Percentiles rank a stretch among this genome's conserved stretches.
These are phyloP conservation scores for Caulochytrium protostelioides DNA, from an alignment of 371 early-diverging fungal genomes.

Conservation along the genomic window DNA sequence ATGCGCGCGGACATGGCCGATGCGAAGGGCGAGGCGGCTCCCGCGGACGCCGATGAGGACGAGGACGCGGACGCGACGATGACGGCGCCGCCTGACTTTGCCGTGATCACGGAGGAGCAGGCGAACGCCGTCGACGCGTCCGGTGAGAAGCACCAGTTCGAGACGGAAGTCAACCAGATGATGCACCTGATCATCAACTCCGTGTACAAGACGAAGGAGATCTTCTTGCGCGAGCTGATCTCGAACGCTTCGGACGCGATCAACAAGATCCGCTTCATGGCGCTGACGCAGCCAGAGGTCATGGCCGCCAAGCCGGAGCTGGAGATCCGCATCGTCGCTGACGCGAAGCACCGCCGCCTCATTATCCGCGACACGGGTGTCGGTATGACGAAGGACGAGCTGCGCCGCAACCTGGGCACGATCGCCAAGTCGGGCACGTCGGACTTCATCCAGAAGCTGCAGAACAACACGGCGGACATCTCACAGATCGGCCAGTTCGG, in stretches of 20 bases:
- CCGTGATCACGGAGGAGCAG: neutral
- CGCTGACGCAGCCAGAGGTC: constrained; percentile 43
- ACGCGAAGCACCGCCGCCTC: constrained; percentile 40
- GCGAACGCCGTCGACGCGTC: neutral
- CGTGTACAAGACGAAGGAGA: constrained; percentile 60
- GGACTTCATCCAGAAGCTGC: constrained; percentile 52
- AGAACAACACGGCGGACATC: constrained; percentile 11
- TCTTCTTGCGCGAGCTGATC: constrained; percentile 88
- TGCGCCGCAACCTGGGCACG: constrained; percentile 80
- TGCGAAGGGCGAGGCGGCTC: too few species aligned
- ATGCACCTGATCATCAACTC: constrained; percentile 82
- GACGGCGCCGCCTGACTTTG: too few species aligned
- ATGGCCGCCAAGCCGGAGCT: constrained; percentile 34
- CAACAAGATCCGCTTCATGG: constrained; percentile 70
- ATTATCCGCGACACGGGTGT: constrained; percentile 81
- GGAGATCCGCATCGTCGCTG: constrained; percentile 47
- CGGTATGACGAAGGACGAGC: constrained; percentile 85
- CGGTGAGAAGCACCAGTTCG: constrained; percentile 14
- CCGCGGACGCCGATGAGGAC: too few species aligned
- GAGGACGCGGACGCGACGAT: too few species aligned
- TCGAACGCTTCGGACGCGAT: constrained; percentile 92
- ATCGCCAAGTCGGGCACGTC: constrained; percentile 82
- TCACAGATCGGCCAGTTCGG: constrained; percentile 91
- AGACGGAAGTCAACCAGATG: constrained; percentile 57
- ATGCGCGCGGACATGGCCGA: too few species aligned